Base-by-base conservation (phyloP, 1,284 basidiomycete species). In the Phylloboletellus chloephorus region DNA sequence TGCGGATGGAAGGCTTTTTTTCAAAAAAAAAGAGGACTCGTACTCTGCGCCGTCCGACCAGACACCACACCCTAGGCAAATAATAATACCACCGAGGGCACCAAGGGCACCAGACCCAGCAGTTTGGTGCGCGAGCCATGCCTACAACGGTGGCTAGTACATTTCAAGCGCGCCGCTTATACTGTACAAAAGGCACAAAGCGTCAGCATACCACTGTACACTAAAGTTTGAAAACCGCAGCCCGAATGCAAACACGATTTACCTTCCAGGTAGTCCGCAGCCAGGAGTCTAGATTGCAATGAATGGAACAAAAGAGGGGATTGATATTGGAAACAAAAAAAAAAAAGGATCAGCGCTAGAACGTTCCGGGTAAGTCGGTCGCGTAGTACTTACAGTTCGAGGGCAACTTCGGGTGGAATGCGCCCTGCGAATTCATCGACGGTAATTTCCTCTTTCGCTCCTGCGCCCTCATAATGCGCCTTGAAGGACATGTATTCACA, bases 401-500 rank as follows among this genome's bases (percentile, higher is more conserved):
- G 62, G 1, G 84, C 82, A 20, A 92, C 76, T 61, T 91, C 88
- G 2, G 86, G 85, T 1, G 78, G 76, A 44, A 92, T 75, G 13
- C 87, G 72, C 46, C 89, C 85, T 56, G 75, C 68, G 49, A 89
- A 83, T 47, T 91, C 87, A 13, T 71, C 64, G 2, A 73, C 54
- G 1, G 88, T 86, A 15, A 89, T 68, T 31, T 88, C 83, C 49
- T 83, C 80, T 48, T 79, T 83, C 2, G 71, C 62, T 0, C 69
- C 72, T 0, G 65, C 67, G 11, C 69, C 68, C 43, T 79, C 73
- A 57, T 88, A 87, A 44, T 81, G 67, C 0, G 77, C 68, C 64
- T 85, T 88, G 72, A 86, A 90, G 40, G 75, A 66, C 63, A 92
- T 79, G 56, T 88, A 92, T 59, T 92, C 88, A 28, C 83, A 71